A percentile compares a stretch with the other conserved stretches of the same genome.
These are phyloP conservation scores for Persicaria tinctoria DNA, from an alignment of 148 eudicot species.

Conservation along the genomic window DNA sequence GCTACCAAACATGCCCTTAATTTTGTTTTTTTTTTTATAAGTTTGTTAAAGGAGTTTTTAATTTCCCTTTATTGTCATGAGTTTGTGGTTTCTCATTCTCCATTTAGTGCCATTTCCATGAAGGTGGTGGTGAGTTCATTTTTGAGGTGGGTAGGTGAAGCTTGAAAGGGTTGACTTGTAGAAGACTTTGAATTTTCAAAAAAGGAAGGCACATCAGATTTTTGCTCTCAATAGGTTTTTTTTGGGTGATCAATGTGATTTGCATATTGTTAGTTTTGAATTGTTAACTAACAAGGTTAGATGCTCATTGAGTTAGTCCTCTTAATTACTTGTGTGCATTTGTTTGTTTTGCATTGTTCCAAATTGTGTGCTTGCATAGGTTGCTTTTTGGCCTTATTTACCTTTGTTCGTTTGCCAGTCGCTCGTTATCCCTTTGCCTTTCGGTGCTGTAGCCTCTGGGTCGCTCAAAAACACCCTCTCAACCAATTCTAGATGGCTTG, in stretches of 20 bases:
- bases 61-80: not conserved
- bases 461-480: too few species aligned
- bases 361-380: too few species aligned
- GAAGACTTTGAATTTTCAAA: not conserved
- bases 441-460: too few species aligned
- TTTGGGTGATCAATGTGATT: not conserved
- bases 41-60: not conserved
- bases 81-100: conserved; percentile 1
- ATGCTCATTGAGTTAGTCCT: too few species aligned
- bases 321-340: too few species aligned
- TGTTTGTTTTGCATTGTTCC: too few species aligned
- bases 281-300: not conserved
- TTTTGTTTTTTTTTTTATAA: not conserved
- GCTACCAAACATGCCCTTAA: not conserved
- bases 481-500: too few species aligned
- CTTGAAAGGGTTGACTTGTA: conserved; percentile 11
- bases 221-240: not conserved
- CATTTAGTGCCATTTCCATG: not conserved
- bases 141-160: conserved; percentile 1
- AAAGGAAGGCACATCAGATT: not conserved
- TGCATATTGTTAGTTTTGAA: not conserved
- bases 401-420: too few species aligned
- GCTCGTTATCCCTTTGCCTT: too few species aligned
- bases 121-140: conserved; percentile 6
- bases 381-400: too few species aligned